phyloP scores from a whole-genome alignment of 148 eudicot species.

The Agrostemma githago region DNA sequence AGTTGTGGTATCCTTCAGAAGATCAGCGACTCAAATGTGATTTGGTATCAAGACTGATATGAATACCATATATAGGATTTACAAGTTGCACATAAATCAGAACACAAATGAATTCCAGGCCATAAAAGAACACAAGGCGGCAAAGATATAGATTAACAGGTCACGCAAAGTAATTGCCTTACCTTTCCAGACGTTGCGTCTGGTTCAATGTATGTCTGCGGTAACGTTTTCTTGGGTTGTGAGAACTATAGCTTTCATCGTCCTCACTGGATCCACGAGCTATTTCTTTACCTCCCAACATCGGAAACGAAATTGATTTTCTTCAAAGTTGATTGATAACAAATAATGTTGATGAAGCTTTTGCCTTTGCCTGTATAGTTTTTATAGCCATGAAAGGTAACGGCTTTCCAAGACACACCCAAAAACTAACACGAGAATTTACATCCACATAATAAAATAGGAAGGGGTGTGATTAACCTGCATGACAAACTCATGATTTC shows the following conservation, averaged over 20 bases:
- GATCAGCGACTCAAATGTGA: background rate
- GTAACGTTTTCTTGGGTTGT: constrained; percentile 12
- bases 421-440: background rate
- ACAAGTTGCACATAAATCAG: background rate
- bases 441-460: background rate
- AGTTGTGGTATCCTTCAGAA: background rate
- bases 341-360: background rate
- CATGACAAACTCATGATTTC: background rate
- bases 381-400: background rate
- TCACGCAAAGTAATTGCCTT: constrained; percentile 8
- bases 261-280: constrained; percentile 21
- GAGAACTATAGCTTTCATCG: constrained; percentile 16
- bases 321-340: background rate
- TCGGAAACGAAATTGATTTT: constrained; percentile 8
- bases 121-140: background rate
- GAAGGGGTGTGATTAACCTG: background rate
- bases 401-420: background rate
- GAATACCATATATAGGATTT: background rate
- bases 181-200: constrained; percentile 35
- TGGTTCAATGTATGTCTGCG: constrained; percentile 38
- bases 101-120: background rate
- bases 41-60: background rate
- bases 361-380: background rate
- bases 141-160: background rate
- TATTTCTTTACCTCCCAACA: constrained; percentile 3